These are phyloP conservation scores for Phytophthora hybrid DNA, from an alignment of 352 stramenopile genomes.

Conservation along the genomic window DNA sequence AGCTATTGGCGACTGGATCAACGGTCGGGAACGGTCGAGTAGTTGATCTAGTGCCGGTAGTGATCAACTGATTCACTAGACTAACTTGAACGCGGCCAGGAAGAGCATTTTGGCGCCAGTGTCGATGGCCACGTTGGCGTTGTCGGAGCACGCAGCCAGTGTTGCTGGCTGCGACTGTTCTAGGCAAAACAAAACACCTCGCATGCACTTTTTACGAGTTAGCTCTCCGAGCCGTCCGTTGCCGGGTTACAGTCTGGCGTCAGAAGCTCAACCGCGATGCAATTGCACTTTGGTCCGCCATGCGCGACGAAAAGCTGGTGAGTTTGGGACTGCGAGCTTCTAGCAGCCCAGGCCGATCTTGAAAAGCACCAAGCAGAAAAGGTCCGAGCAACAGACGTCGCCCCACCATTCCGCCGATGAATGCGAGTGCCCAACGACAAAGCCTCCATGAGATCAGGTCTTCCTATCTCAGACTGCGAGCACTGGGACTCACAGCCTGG, in stretches of 20 bases:
- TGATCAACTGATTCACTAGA: neutral
- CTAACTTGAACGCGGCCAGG: neutral
- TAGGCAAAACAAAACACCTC: neutral
- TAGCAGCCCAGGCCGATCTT: slow-evolving; percentile 13
- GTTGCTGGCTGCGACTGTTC: neutral
- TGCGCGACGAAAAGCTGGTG: no score
- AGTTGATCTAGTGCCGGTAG: neutral
- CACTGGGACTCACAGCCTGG: no score
- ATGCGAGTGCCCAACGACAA: no score
- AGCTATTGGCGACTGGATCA: slow-evolving; percentile 9
- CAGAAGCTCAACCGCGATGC: neutral
- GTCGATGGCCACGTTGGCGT: no score
- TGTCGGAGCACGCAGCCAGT: neutral
- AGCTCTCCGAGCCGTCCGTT: no score
- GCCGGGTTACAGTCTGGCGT: neutral
- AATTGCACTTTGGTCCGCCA: neutral
- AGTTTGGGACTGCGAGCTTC: slow-evolving; percentile 3
- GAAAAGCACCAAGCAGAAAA: no score
- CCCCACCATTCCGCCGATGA: slow-evolving; percentile 26
- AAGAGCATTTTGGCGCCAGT: neutral
- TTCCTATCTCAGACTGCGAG: no score
- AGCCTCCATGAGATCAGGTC: neutral
- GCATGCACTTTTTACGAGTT: neutral
- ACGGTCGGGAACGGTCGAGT: neutral
- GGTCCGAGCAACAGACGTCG: neutral